phyloP scores from a whole-genome alignment of 495 filamentous ascomycete species.

The Hypoxylon fuscum region DNA sequence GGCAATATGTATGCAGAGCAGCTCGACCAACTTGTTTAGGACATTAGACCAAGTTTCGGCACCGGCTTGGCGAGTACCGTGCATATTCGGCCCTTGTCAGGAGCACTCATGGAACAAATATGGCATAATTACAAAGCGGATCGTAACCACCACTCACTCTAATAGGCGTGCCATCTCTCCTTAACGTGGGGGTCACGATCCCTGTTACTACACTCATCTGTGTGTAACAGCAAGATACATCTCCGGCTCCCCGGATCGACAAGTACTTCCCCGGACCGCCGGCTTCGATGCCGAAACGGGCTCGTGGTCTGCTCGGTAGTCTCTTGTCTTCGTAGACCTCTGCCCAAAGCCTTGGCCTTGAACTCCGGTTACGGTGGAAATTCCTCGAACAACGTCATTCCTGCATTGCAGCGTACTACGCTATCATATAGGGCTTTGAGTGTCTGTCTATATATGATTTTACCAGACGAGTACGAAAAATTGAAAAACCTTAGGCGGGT shows the following conservation, averaged over 20 bases:
- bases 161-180: slow-evolving; percentile 11
- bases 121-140: slow-evolving; percentile 21
- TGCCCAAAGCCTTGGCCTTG: neutral
- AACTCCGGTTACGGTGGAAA: slow-evolving; percentile 23
- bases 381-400: slow-evolving; percentile 6
- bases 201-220: slow-evolving; percentile 11
- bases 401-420: slow-evolving; percentile 9
- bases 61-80: slow-evolving; percentile 12
- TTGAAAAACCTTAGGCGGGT: too few species aligned
- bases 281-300: slow-evolving; percentile 28
- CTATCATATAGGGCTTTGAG: slow-evolving; percentile 18
- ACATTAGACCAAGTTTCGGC: slow-evolving; percentile 14
- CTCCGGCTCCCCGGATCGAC: slow-evolving; percentile 24
- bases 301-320: slow-evolving; percentile 3
- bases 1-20: slow-evolving; percentile 15
- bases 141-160: slow-evolving; percentile 10
- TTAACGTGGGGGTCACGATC: slow-evolving; percentile 32
- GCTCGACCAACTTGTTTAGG: slow-evolving; percentile 1
- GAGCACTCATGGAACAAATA: slow-evolving; percentile 15
- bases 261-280: slow-evolving; percentile 25
- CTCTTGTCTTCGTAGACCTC: neutral
- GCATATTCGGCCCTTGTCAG: slow-evolving; percentile 40
- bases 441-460: neutral
- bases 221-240: slow-evolving; percentile 12
- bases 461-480: neutral